Evolutionary conservation across 129 eudicot species (phyloP).

Genomic region (Scalesia atractyloides): DNA sequence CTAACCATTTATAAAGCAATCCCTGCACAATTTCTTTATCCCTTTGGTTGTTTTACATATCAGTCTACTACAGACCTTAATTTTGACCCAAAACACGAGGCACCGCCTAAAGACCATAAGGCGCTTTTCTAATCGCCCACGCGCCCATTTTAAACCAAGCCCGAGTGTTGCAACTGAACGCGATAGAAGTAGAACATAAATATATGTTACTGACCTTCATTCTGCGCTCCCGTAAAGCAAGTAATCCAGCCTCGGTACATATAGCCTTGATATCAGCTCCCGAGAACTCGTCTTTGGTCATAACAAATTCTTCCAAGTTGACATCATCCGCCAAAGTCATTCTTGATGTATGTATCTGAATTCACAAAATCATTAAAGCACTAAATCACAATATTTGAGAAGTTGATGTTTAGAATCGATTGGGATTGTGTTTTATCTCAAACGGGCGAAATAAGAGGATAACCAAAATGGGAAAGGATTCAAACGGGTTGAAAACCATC

Average conservation of each 20-base stretch:
- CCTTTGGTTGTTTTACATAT: too few relatives aligned
- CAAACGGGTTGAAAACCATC: not conserved
- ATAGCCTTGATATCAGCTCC: conserved; percentile 99
- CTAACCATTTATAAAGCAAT: too few relatives aligned
- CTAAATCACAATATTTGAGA: not conserved
- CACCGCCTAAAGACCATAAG: too few relatives aligned
- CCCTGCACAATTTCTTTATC: too few relatives aligned
- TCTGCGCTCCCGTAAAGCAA: conserved; percentile 88
- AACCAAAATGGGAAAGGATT: not conserved
- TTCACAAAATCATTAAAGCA: conserved; percentile 10
- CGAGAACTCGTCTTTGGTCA: conserved; percentile 96
- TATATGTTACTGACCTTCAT: conserved; percentile 69
- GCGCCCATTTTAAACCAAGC: too few relatives aligned
- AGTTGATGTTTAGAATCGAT: not conserved
- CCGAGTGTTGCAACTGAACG: not conserved
- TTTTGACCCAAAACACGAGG: too few relatives aligned
- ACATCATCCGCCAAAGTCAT: conserved; percentile 97
- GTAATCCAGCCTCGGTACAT: conserved; percentile 96
- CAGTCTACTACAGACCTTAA: too few relatives aligned
- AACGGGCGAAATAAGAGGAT: not conserved
- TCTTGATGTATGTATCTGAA: conserved; percentile 89
- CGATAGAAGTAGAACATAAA: not conserved
- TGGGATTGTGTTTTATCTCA: not conserved
- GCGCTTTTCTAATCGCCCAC: too few relatives aligned
- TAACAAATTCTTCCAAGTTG: conserved; percentile 87